Base-by-base conservation (phyloP, 805 yeast species). In the Huiozyma sinensis region DNA sequence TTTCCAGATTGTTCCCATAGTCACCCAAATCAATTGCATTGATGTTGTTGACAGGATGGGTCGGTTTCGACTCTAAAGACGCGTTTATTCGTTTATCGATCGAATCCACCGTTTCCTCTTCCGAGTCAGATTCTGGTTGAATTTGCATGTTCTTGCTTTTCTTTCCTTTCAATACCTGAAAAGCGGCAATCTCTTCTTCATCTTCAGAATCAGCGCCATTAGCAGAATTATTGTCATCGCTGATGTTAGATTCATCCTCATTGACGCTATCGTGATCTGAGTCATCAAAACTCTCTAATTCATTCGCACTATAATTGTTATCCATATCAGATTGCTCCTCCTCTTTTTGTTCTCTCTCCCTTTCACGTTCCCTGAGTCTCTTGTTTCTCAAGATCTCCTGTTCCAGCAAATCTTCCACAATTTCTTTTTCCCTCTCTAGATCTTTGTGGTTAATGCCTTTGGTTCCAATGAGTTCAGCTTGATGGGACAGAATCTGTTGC, bases 371-470 rank as follows among this genome's bases (percentile, higher is more conserved):
- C 38, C 76, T 66, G 30, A 75, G 66, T 13, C 66, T 65, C 41
- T 68, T 58, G 11, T 65, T 73, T 50, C 79, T 66, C 45, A 70
- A 70, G 48, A 74, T 68, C 53, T 75, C 79, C 45, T 73, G 66
- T 49, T 75, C 75, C 50, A 77, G 61, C 48, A 62, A 54, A 36
- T 55, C 50, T 32, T 57, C 63, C 1, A 54, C 57, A 9, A 53
- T 47, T 33, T 58, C 60, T 44, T 66, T 68, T 42, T 61, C 65
- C 65, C 76, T 61, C 50, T 67, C 58, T 9, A 63, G 54, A 28
- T 54, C 60, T 34, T 55, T 63, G 54, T 71, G 44, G 37, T 69
- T 73, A 41, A 64, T 57, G 42, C 71, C 74, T 36, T 73, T 66
- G 36, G 67, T 65, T n/a, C 68, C 66, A 35, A 70, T 58, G 2